Evolutionary conservation across 2,329 filamentous ascomycete species (phyloP).

Genomic region (Diplodia scrobiculata): DNA sequence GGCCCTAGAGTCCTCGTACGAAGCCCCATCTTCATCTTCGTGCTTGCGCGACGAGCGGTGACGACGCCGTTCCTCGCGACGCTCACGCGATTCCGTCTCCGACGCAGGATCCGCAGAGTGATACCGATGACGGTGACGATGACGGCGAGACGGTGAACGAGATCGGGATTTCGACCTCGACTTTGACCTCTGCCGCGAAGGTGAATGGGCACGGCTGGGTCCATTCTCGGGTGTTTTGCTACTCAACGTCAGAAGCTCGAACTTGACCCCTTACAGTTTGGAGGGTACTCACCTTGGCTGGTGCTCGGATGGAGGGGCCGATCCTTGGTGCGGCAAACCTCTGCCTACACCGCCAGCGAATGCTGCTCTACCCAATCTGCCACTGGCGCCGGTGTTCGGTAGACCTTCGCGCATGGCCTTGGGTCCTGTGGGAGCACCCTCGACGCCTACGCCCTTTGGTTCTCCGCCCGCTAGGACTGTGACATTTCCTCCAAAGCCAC

Average conservation of each 20-base stretch:
- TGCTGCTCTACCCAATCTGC: conserved; percentile 49
- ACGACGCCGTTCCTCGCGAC: conserved; percentile 49
- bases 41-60: conserved; percentile 51
- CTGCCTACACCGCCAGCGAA: conserved; percentile 8
- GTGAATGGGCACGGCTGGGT: conserved; percentile 46
- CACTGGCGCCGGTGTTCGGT: conserved; percentile 75
- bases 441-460: conserved; percentile 60
- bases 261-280: neutral
- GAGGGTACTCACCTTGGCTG: conserved; percentile 21
- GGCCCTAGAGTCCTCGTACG: conserved; percentile 49
- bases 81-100: conserved; percentile 39
- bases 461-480: conserved; percentile 44
- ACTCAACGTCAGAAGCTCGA: neutral
- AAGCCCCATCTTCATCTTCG: conserved; percentile 43
- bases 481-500: conserved; percentile 38
- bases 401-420: conserved; percentile 91
- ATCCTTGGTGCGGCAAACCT: neutral
- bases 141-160: conserved; percentile 42
- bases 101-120: conserved; percentile 54
- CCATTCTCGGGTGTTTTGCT: conserved; percentile 43
- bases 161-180: conserved; percentile 45
- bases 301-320: conserved; percentile 14
- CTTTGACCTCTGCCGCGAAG: conserved; percentile 33
- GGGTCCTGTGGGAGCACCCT: conserved; percentile 82
- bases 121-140: conserved; percentile 54